Evolutionary conservation across 2,329 filamentous ascomycete genomes (phyloP).

Genomic region (Ascochyta viciae-villosae): DNA sequence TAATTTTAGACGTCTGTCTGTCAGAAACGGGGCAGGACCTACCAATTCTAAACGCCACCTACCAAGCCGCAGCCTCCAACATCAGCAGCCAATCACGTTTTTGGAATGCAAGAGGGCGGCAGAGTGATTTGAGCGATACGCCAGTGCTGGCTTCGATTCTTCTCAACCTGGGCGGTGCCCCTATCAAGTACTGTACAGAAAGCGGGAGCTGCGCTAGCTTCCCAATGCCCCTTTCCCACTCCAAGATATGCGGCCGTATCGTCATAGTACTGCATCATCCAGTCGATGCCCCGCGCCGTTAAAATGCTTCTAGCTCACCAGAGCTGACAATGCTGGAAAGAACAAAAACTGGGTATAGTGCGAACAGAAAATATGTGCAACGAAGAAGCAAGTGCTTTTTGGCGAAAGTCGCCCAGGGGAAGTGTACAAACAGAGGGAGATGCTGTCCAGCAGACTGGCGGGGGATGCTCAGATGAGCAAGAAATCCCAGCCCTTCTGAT

Average conservation of each 20-base stretch:
- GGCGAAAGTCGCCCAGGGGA: constrained; percentile 15
- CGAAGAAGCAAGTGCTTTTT: constrained; percentile 42
- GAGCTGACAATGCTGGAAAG: constrained; percentile 41
- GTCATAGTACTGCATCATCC: constrained; percentile 34
- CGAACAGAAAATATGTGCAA: constrained; percentile 48
- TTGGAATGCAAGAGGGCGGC: constrained; percentile 6
- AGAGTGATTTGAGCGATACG: constrained; percentile 30
- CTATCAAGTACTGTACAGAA: constrained; percentile 41
- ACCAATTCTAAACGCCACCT: constrained; percentile 20
- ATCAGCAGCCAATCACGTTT: constrained; percentile 13
- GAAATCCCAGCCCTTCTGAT: constrained; percentile 89
- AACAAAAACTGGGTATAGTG: constrained; percentile 51
- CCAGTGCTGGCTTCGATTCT: constrained; percentile 34
- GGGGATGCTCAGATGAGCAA: constrained; percentile 72
- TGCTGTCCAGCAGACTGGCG: constrained; percentile 45
- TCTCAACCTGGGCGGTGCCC: constrained; percentile 26
- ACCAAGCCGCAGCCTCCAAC: constrained; percentile 11
- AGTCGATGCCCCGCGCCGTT: constrained; percentile 32
- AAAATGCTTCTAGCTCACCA: constrained; percentile 29
- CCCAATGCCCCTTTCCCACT: constrained; percentile 29
- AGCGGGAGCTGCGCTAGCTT: constrained; percentile 47
- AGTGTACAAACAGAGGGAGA: constrained; percentile 44
- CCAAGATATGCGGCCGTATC: constrained; percentile 12
- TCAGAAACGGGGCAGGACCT: constrained; percentile 18
- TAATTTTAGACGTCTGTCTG: constrained; percentile 28